Conservation (phyloP, 2,329 filamentous ascomycete species). For the Periconia digitata region DNA sequence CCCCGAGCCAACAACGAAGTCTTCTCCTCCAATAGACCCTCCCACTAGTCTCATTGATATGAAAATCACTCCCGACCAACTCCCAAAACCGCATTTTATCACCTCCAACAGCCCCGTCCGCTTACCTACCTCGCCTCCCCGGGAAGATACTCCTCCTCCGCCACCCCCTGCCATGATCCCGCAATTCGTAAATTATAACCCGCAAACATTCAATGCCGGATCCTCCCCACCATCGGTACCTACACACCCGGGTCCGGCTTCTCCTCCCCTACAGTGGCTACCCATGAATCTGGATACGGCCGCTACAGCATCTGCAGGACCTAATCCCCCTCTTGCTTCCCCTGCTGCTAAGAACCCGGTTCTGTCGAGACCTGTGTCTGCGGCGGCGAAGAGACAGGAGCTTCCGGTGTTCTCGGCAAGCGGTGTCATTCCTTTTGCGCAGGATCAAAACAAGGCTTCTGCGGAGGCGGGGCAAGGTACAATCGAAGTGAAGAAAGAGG, state of each 20-base stretch:
- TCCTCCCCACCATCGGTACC: not conserved
- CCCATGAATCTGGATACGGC: constrained; percentile 19
- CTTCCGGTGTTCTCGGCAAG: constrained; percentile 54
- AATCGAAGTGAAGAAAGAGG: constrained; percentile 5
- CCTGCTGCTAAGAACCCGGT: not conserved
- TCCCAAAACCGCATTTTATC: constrained; percentile 37
- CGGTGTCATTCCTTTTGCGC: constrained; percentile 39
- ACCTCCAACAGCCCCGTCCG: constrained; percentile 20
- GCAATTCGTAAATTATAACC: constrained; percentile 37
- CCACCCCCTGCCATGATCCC: constrained; percentile 32
- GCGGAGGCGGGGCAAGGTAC: constrained; percentile 2
- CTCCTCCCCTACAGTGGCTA: constrained; percentile 32
- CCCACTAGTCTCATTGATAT: constrained; percentile 34
- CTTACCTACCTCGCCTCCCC: constrained; percentile 27
- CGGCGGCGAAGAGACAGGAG: constrained; percentile 42
- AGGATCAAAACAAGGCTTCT: not conserved
- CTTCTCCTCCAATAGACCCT: constrained; percentile 25
- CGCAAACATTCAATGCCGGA: constrained; percentile 20
- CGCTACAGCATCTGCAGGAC: constrained; percentile 16
- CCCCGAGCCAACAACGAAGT: not conserved
- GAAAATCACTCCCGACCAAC: constrained; percentile 36
- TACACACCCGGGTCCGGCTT: constrained; percentile 9
- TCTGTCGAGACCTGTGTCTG: constrained; percentile 24
- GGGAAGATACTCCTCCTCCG: constrained; percentile 42
- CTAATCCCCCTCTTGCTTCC: not conserved